Conservation (phyloP, 768 basidiomycete genomes). For the Boletus huronensis region DNA sequence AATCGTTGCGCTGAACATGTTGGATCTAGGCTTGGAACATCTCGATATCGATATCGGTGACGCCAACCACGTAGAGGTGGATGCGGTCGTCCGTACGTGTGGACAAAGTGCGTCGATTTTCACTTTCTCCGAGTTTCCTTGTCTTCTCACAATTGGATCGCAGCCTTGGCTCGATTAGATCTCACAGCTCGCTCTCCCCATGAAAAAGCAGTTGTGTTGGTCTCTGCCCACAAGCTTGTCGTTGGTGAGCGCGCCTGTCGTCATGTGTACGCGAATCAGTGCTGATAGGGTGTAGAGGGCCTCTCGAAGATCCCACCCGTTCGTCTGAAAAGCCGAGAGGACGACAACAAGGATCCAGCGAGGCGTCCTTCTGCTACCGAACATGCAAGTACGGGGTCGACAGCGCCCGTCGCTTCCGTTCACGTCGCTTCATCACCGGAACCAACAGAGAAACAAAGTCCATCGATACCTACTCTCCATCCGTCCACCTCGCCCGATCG, state of each 20-base stretch:
- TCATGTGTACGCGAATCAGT: background rate
- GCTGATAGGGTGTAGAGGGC: constrained; percentile 48
- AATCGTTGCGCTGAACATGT: constrained; percentile 86
- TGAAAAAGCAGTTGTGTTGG: constrained; percentile 77
- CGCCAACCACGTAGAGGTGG: constrained; percentile 46
- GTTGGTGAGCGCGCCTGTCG: constrained; percentile 53
- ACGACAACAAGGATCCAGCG: background rate
- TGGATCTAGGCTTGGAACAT: constrained; percentile 85
- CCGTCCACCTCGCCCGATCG: background rate
- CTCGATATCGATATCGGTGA: constrained; percentile 77
- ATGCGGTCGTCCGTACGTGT: constrained; percentile 61
- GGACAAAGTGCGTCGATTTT: constrained; percentile 57
- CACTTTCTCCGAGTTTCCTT: constrained; percentile 1
- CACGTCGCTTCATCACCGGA: background rate
- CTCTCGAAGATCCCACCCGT: constrained; percentile 72
- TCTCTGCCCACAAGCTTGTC: constrained; percentile 79
- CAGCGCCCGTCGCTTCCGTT: constrained; percentile 1
- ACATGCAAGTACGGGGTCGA: background rate
- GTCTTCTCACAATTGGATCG: constrained; percentile 26
- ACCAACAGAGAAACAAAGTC: background rate
- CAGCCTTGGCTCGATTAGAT: constrained; percentile 55
- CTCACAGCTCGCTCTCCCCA: constrained; percentile 54
- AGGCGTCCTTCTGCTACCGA: background rate
- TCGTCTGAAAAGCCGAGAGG: constrained; percentile 63
- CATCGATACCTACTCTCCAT: constrained; percentile 5